Evolutionary conservation across 192 early-diverging fungal species (phyloP), one percentile per base, ranked within the genome.

Genomic region (Umbelopsis ramanniana): DNA sequence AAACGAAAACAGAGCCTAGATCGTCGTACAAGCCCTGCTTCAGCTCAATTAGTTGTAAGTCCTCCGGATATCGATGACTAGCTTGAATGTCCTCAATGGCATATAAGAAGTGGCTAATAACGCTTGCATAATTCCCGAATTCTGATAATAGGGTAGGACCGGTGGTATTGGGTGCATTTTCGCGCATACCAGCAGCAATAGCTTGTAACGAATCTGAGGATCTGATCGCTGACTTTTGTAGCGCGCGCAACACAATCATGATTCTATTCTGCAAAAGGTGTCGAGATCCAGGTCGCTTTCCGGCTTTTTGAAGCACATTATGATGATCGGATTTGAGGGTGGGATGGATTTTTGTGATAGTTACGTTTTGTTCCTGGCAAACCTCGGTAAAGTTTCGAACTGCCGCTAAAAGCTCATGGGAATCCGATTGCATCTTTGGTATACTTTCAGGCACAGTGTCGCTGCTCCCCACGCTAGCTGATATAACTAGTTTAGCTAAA

Each of bases 401-500:
- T 11, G 91, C 81, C 15, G 86, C 77, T 24, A 96, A 80, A 22
- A 97, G 89, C 50, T 95, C 95, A 54, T 87, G 87, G 2, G 90
- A 86, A 53, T 93, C 90, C 9, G 80, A 74, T n/a, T 91, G 85
- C 82, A 97, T 91, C 29, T 90, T 92, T 45, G 85, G 76, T 0
- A 53, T 38, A 37, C 57, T 26, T 7, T 63, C 57, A 63, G 57
- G 57, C 11, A 17, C 17, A n/a, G 57, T 63, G 19, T 63, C 57
- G n/a, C 91, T 89, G 17, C 90, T 82, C 0, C 93, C 94, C 21
- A 93, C 86, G 69, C 93, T 94, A n/a, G 94, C 90, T 14, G 92
- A 89, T n/a, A 96, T 81, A 12, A 93, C 86, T 67, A 97, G 81
- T 54, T 95, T 95, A 12, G 94, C 94, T 15, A 97, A 74, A 6